phyloP scores from a whole-genome alignment of 108 stramenopile genomes.

The Fistulifera solaris region DNA sequence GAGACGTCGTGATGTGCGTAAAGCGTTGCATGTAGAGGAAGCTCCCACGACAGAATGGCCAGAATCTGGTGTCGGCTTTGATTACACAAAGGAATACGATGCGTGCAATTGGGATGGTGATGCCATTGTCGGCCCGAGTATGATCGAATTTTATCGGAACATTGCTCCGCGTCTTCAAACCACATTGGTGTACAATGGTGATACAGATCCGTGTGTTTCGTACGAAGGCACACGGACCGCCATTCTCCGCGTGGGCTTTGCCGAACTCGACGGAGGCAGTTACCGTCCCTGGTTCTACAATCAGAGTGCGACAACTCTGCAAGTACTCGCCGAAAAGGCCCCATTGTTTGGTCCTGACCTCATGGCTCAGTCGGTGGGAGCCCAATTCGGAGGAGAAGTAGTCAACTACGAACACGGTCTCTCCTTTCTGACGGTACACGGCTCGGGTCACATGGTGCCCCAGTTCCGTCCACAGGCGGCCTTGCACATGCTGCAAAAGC shows the following conservation, averaged over 20 bases:
- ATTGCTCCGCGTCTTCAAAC: slow-evolving; percentile 36
- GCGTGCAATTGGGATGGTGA: slow-evolving; percentile 42
- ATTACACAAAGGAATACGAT: slow-evolving; percentile 49
- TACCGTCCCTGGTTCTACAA: slow-evolving; percentile 73
- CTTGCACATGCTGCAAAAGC: slow-evolving; percentile 31
- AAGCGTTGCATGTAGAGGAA: slow-evolving; percentile 45
- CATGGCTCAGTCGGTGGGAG: slow-evolving; percentile 25
- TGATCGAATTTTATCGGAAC: slow-evolving; percentile 54
- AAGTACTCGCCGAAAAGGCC: slow-evolving; percentile 36
- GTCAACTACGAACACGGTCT: slow-evolving; percentile 49
- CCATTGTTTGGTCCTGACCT: slow-evolving; percentile 54
- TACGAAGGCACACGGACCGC: slow-evolving; percentile 64
- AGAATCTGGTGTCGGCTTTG: slow-evolving; percentile 33
- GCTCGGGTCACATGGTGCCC: slow-evolving; percentile 68
- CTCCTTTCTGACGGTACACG: slow-evolving; percentile 51
- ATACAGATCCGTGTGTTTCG: slow-evolving; percentile 63
- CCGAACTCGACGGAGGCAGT: slow-evolving; percentile 42
- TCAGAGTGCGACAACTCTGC: slow-evolving; percentile 29
- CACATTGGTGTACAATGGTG: slow-evolving; percentile 55
- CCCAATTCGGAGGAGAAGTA: slow-evolving; percentile 58
- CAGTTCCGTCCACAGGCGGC: slow-evolving; percentile 49
- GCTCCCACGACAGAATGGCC: slow-evolving; percentile 41
- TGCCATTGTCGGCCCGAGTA: slow-evolving; percentile 16
- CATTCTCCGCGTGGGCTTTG: slow-evolving; percentile 36
- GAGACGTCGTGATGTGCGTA: slow-evolving; percentile 38